Evolutionary conservation across 495 filamentous ascomycete species (phyloP).

Genomic region (Cairneyella variabilis): DNA sequence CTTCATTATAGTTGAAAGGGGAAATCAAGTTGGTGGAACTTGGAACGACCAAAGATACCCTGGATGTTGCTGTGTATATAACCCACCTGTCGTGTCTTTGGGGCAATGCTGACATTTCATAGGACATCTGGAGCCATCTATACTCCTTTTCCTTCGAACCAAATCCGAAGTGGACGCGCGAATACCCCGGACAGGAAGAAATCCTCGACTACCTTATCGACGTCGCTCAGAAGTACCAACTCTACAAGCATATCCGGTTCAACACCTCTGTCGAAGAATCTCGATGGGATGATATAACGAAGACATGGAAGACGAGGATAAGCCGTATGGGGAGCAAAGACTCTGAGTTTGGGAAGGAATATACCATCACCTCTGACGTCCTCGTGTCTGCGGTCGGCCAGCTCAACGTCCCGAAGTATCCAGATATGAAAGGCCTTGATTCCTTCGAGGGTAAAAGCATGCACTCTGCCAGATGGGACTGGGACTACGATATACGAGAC

Average conservation of each 20-base stretch:
- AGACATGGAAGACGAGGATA: constrained; percentile 34
- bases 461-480: constrained; percentile 52
- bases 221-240: constrained; percentile 53
- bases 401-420: constrained; percentile 56
- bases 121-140: background rate
- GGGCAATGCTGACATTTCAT: background rate
- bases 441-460: constrained; percentile 52
- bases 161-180: constrained; percentile 45
- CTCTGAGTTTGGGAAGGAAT: constrained; percentile 44
- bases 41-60: constrained; percentile 3
- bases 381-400: constrained; percentile 63
- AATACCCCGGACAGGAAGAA: constrained; percentile 52
- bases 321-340: constrained; percentile 31
- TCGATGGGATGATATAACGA: constrained; percentile 53
- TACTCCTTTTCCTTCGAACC: background rate
- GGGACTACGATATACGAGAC: constrained; percentile 41
- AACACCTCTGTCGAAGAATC: constrained; percentile 54
- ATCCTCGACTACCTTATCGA: constrained; percentile 55
- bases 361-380: constrained; percentile 52
- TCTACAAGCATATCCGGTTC: constrained; percentile 57
- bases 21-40: background rate
- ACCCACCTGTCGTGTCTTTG: background rate
- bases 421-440: constrained; percentile 53
- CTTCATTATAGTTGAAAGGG: constrained; percentile 25
- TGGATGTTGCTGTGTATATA: background rate